Evolutionary conservation across 352 stramenopile species (phyloP), one percentile per base, ranked within the genome.

Genomic region (Phytophthora pinifolia): DNA sequence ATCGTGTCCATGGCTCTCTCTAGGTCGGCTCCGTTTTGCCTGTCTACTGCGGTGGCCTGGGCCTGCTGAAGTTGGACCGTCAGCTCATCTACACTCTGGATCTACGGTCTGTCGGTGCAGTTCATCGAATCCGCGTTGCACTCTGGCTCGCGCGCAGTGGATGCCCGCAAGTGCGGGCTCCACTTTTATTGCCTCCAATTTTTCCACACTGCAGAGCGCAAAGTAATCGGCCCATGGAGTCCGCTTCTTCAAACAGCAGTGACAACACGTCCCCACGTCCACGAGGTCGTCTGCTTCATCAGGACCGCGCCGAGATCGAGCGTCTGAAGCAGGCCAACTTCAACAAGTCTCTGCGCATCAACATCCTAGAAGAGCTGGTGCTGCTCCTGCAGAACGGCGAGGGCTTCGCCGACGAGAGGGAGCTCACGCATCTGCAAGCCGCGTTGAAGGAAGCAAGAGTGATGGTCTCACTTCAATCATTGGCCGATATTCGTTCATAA

Each of bases 311-410:
- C 5, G 65, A 72, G 35, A 58, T 60, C 20, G 67, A 86, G 18
- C 59, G 66, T 7, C 59, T 87, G 4, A 44, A 64, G 17, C 74
- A 70, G 42, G 76, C 83, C 29, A 79, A 77, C 43, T 83, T 83
- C 57, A 86, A 81, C 63, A 70, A 80, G 62, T 63, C 65, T 49
- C 59, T 81, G 44, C 72, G 67, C 20, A 69, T 86, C 29, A 68
- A 72, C 38, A 63, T 66, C 36, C 67, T 86, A 6, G 72, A 89
- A 46, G 63, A 86, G 41, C 65, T 71, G 13, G 54, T 89, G 30
- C 53, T 70, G 14, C 60, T 63, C 10, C 62, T 76, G 41, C 67
- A 74, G 47, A 38, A 75, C 39, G 74, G 67, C 39, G 72, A 72
- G 29, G 72, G 57, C 9, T 79, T 72, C 31, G 70, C 73, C 29